Evolutionary conservation across 2,329 filamentous ascomycete species (phyloP).

Genomic region (Harringtonia aguacate): DNA sequence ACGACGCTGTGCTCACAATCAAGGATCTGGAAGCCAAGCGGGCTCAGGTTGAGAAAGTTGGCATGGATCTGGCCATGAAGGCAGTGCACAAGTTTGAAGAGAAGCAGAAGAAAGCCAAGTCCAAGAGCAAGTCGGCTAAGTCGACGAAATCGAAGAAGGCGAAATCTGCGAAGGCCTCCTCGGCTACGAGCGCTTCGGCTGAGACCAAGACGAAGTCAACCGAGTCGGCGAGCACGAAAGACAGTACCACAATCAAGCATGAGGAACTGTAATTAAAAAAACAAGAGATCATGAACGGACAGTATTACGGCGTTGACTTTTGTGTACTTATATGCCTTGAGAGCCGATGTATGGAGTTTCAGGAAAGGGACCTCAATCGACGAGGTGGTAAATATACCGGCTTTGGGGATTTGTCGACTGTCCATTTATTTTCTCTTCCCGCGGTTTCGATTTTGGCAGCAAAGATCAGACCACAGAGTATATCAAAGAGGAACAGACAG

Average conservation of each 20-base stretch:
- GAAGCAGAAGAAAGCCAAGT: slow-evolving; percentile 29
- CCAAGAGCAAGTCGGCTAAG: slow-evolving; percentile 26
- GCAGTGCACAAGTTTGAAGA: slow-evolving; percentile 47
- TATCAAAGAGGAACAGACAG: too few relatives aligned
- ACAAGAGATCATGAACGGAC: neutral
- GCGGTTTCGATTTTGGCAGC: too few relatives aligned
- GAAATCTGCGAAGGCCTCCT: slow-evolving; percentile 14
- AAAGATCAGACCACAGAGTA: too few relatives aligned
- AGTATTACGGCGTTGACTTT: neutral
- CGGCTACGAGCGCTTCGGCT: slow-evolving; percentile 9
- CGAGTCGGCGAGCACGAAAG: slow-evolving; percentile 9
- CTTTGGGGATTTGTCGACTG: too few relatives aligned
- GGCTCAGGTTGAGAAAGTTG: slow-evolving; percentile 59
- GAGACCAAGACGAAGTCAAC: slow-evolving; percentile 30
- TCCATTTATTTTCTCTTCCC: too few relatives aligned
- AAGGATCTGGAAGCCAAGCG: slow-evolving; percentile 62
- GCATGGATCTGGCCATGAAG: slow-evolving; percentile 61
- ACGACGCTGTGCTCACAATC: slow-evolving; percentile 63
- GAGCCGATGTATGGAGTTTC: neutral
- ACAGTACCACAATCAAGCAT: slow-evolving; percentile 15
- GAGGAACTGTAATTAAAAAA: slow-evolving; percentile 19
- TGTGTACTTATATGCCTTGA: neutral
- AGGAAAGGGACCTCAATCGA: neutral
- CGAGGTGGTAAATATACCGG: neutral
- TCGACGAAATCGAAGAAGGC: slow-evolving; percentile 33